Evolutionary conservation across 768 basidiomycete species (phyloP), one percentile per base, ranked within the genome.

Genomic region (Pisolithus microcarpus): DNA sequence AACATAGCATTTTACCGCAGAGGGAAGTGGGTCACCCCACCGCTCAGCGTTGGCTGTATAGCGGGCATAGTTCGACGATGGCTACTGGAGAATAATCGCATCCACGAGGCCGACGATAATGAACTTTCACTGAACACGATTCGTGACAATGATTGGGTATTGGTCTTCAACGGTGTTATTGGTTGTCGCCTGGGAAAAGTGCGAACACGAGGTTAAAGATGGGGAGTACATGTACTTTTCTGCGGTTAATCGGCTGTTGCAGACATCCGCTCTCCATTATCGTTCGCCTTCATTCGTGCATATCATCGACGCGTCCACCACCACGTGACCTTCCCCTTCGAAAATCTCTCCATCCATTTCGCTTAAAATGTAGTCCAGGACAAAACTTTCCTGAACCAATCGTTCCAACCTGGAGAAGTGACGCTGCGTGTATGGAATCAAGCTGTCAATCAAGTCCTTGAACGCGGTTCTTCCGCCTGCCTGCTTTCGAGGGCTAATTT

Each of bases 351-450:
- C 84, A 61, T 91, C 90, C 90, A 92, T 92, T 72, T 92, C 89
- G 15, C 79, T 80, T 28, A 92, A 70, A 50, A 92, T 74, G 56
- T 88, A 94, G 65, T 99, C 96, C 50, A 99, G 80, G 55, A 96
- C 83, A 61, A 92, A 98, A 64, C 91, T 96, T 61, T 98, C 96
- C 71, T 96, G 91, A 30, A 96, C 80, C 50, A 96, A 70, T 62
- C 82, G 80, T 52, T 94, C 91, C 65, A 93, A 78, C 58, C 94
- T 75, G 36, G 83, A 70, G 39, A 94, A 79, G 70, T 99, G 96
- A 47, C 96, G 78, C 64, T 95, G 91, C 8, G 94, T 94, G 64
- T 98, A 99, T 10, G 96, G 93, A 46, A 97, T 80, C 49, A 97
- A 71, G 4, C 82, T 86, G 43, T 93, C 90, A 10, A 97, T 68